A percentile compares a stretch with the other conserved stretches of the same genome.
These are phyloP conservation scores for Rubia peregrina DNA, from an alignment of 305 asterid genomes.

Conservation along the genomic window DNA sequence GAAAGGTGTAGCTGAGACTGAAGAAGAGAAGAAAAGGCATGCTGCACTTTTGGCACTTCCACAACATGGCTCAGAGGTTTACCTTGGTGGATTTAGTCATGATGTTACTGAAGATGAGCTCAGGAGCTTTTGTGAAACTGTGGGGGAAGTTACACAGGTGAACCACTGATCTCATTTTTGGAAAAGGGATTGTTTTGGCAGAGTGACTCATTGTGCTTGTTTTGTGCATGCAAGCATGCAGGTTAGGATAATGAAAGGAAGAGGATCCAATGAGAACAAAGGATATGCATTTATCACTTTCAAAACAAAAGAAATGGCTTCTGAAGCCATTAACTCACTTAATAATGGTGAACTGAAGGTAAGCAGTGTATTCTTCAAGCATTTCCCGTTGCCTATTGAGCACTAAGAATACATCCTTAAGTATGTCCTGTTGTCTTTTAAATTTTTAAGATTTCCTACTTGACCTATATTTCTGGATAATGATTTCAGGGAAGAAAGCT, in stretches of 20 bases:
- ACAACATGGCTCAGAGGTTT: slow-evolving; percentile 92
- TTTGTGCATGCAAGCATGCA: slow-evolving; percentile 30
- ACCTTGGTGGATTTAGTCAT: slow-evolving; percentile 70
- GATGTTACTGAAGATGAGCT: slow-evolving; percentile 73
- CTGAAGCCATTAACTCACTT: slow-evolving; percentile 84
- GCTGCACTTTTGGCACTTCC: slow-evolving; percentile 92
- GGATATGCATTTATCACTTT: slow-evolving; percentile 94
- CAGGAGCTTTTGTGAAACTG: slow-evolving; percentile 58
- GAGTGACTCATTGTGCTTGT: slow-evolving; percentile 16
- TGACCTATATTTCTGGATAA: slow-evolving; percentile 15
- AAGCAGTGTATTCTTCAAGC: slow-evolving; percentile 11
- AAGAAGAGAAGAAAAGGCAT: slow-evolving; percentile 44
- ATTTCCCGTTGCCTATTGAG: neutral
- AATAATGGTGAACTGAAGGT: slow-evolving; percentile 76
- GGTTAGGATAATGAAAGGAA: slow-evolving; percentile 94
- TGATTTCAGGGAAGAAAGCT: slow-evolving; percentile 66
- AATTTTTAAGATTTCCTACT: neutral
- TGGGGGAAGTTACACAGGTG: slow-evolving; percentile 94
- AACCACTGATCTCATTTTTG: slow-evolving; percentile 11
- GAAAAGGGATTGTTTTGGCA: slow-evolving; percentile 6
- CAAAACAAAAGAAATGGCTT: slow-evolving; percentile 80
- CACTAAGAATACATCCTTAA: neutral
- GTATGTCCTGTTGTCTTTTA: neutral
- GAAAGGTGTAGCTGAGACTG: slow-evolving; percentile 43
- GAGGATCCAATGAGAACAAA: slow-evolving; percentile 73